These are phyloP conservation scores for Fistulina hepatica DNA, from an alignment of 1,284 basidiomycete species.

Conservation along the genomic window DNA sequence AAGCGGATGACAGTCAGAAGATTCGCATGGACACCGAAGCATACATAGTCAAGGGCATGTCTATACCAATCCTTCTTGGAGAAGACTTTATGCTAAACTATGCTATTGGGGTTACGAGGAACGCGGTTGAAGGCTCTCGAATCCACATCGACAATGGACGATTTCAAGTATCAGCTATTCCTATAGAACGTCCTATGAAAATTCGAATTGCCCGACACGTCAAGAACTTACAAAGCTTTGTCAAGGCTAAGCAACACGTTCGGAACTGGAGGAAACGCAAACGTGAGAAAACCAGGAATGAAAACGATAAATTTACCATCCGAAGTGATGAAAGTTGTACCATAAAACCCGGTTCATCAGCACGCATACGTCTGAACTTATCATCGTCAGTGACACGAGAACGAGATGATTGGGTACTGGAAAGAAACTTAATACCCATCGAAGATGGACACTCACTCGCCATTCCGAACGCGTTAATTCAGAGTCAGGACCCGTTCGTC, in stretches of 20 bases:
- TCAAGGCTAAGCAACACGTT: not conserved
- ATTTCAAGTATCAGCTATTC: not conserved
- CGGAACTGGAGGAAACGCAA: not conserved
- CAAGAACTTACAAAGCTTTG: not conserved
- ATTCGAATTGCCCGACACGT: not conserved
- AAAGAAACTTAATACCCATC: constrained; percentile 1
- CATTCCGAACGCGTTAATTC: constrained; percentile 9
- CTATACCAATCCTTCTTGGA: constrained; percentile 7
- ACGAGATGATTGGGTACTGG: constrained; percentile 4
- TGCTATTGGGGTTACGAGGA: constrained; percentile 3
- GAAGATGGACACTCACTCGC: constrained; percentile 5
- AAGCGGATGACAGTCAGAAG: not conserved
- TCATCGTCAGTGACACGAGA: too few species aligned
- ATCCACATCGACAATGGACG: not conserved
- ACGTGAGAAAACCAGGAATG: not conserved
- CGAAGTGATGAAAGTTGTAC: not conserved
- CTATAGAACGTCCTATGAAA: not conserved
- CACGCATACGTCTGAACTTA: not conserved
- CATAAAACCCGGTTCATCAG: not conserved
- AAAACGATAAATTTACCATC: not conserved
- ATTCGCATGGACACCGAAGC: constrained; percentile 1
- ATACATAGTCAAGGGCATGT: constrained; percentile 8
- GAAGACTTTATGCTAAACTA: constrained; percentile 8
- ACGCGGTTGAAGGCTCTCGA: not conserved
- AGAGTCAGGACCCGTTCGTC: not conserved